Evolutionary conservation across 768 basidiomycete genomes (phyloP).

Genomic region (Agrocybe pediades): DNA sequence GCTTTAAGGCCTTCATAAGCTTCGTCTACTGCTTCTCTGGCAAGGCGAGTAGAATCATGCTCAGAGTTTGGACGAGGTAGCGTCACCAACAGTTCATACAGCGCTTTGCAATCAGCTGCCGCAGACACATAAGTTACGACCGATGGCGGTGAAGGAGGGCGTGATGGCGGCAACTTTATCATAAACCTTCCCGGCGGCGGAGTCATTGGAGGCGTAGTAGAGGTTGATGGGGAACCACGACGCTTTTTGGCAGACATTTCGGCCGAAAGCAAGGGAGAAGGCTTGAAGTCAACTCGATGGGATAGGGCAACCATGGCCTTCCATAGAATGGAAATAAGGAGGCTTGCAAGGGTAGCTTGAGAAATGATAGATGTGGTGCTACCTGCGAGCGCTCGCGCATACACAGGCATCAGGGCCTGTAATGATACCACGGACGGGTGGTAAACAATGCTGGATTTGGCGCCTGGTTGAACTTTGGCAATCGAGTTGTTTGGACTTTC

Average conservation of each 20-base stretch:
- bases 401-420: constrained; percentile 61
- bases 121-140: constrained; percentile 38
- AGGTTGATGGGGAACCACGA: constrained; percentile 32
- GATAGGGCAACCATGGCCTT: constrained; percentile 70
- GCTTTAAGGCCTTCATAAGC: constrained; percentile 67
- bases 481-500: constrained; percentile 43
- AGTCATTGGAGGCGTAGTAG: constrained; percentile 54
- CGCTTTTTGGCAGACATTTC: constrained; percentile 40
- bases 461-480: constrained; percentile 29
- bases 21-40: constrained; percentile 82
- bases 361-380: constrained; percentile 55
- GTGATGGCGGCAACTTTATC: constrained; percentile 67
- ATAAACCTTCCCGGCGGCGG: constrained; percentile 61
- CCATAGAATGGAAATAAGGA: constrained; percentile 78
- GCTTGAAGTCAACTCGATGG: constrained; percentile 50
- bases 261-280: constrained; percentile 43
- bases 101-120: constrained; percentile 58
- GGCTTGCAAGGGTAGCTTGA: constrained; percentile 64
- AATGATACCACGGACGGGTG: constrained; percentile 67
- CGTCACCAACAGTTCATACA: constrained; percentile 60
- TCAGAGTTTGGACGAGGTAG: constrained; percentile 64
- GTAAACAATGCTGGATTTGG: constrained; percentile 32
- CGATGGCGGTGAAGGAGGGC: constrained; percentile 64
- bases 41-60: constrained; percentile 51
- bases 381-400: constrained; percentile 56